These are phyloP conservation scores for Periconia sp. DNA, from an alignment of 2,329 filamentous ascomycete species.

Conservation along the genomic window DNA sequence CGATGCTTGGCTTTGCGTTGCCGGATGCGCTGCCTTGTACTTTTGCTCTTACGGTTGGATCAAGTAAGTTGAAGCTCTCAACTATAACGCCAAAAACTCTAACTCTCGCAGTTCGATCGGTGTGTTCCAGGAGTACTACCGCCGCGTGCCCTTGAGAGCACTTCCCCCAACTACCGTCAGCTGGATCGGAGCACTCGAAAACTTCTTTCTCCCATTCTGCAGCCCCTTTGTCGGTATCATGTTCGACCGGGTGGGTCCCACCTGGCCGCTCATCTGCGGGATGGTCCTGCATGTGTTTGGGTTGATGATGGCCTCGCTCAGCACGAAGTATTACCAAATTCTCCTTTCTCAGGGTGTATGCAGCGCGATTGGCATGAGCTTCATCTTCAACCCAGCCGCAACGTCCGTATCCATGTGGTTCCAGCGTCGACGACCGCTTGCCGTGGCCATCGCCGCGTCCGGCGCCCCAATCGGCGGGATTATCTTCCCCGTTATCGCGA, in stretches of 20 bases:
- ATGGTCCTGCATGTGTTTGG: not conserved
- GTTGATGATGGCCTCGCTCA: not conserved
- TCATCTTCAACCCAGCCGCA: not conserved
- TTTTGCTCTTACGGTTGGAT: not conserved
- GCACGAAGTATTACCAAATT: not conserved
- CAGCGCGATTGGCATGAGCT: not conserved
- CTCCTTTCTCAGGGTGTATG: not conserved
- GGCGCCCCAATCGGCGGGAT: constrained; percentile 51
- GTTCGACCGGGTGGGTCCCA: not conserved
- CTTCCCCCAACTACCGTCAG: not conserved
- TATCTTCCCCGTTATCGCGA: constrained; percentile 54
- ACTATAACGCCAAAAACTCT: not conserved
- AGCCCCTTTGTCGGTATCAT: not conserved
- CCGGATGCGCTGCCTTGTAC: not conserved
- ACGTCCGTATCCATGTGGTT: not conserved
- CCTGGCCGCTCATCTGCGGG: not conserved
- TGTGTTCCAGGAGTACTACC: not conserved
- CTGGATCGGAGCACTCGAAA: not conserved
- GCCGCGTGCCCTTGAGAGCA: not conserved
- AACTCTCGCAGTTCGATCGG: not conserved
- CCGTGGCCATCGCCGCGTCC: constrained; percentile 58
- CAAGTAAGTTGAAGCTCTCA: not conserved
- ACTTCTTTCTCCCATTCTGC: not conserved
- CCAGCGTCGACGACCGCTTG: constrained; percentile 37
- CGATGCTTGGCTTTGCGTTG: not conserved